A percentile compares a stretch with the other conserved stretches of the same genome.
These are phyloP conservation scores for Ruellia speciosa DNA, from an alignment of 305 asterid species.

Conservation along the genomic window DNA sequence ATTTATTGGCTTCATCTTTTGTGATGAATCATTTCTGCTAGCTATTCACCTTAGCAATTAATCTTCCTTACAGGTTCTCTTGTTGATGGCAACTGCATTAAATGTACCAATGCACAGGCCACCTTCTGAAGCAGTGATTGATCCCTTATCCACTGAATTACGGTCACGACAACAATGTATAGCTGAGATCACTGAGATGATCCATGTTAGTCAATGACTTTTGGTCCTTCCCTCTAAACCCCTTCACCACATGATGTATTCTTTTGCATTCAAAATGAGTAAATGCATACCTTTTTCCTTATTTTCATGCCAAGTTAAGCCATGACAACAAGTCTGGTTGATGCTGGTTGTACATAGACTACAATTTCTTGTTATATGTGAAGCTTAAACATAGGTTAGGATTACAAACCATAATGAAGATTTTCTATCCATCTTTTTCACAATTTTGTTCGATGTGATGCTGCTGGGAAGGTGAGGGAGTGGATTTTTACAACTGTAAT, in stretches of 20 bases:
- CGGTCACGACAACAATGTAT: slow-evolving; percentile 78
- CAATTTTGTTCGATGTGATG: slow-evolving; percentile 3
- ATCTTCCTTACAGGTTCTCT: slow-evolving; percentile 52
- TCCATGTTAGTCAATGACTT: slow-evolving; percentile 57
- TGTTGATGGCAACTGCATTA: slow-evolving; percentile 96
- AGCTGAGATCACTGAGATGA: slow-evolving; percentile 97
- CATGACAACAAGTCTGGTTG: not conserved
- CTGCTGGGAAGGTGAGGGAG: slow-evolving; percentile 5
- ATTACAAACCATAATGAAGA: not conserved
- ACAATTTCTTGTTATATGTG: not conserved
- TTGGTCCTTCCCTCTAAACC: not conserved
- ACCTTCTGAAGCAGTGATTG: slow-evolving; percentile 33
- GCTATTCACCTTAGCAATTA: slow-evolving; percentile 5
- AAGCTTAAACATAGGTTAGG: too few species aligned
- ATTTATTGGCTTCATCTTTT: slow-evolving; percentile 3
- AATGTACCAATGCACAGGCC: slow-evolving; percentile 45
- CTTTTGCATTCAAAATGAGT: slow-evolving; percentile 4
- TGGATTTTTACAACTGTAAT: not conserved
- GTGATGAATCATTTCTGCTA: not conserved
- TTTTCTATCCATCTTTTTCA: not conserved
- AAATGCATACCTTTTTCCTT: not conserved
- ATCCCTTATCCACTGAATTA: slow-evolving; percentile 44
- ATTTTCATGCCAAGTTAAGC: slow-evolving; percentile 2
- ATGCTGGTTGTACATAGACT: slow-evolving; percentile 2
- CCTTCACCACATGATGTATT: not conserved